Percentiles rank a stretch among this genome's conserved stretches.
Evolutionary conservation across 2,329 filamentous ascomycete genomes (phyloP).

Genomic region (Pestalotiopsis sp.): DNA sequence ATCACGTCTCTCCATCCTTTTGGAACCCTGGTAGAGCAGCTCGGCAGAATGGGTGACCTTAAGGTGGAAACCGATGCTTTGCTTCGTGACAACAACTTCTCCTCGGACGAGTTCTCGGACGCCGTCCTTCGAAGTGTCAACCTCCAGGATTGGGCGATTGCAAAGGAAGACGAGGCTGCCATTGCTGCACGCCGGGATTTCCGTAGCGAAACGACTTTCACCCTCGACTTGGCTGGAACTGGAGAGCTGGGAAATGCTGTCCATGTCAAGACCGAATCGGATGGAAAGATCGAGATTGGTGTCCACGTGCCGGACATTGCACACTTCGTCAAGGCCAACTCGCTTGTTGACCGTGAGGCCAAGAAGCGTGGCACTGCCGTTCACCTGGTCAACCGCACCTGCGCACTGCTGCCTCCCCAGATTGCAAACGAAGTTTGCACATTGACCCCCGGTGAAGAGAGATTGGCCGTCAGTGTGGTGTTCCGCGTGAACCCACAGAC

Average conservation of each 20-base stretch:
- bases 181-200: conserved; percentile 84
- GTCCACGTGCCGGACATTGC: conserved; percentile 94
- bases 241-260: conserved; percentile 91
- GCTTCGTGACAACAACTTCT: conserved; percentile 97
- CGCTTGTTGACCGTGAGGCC: conserved; percentile 92
- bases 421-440: conserved; percentile 88
- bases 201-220: conserved; percentile 85
- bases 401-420: conserved; percentile 87
- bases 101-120: conserved; percentile 95
- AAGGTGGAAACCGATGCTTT: conserved; percentile 98
- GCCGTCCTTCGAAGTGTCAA: conserved; percentile 92
- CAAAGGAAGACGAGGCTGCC: conserved; percentile 77
- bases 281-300: conserved; percentile 91
- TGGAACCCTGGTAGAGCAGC: conserved; percentile 93
- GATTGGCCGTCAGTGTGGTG: conserved; percentile 88
- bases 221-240: conserved; percentile 86
- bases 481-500: conserved; percentile 86
- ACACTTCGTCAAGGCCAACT: conserved; percentile 96
- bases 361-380: conserved; percentile 98
- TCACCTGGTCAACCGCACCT: conserved; percentile 85
- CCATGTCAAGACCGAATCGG: conserved; percentile 81
- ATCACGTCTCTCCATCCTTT: conserved; percentile 99
- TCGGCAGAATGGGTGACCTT: conserved; percentile 95
- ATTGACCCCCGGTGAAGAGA: conserved; percentile 82
- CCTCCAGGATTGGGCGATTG: conserved; percentile 87